A percentile compares a stretch with the other conserved stretches of the same genome.
Conservation (phyloP, 2,329 filamentous ascomycete genomes). For the Stagonosporopsis rhizophila region DNA sequence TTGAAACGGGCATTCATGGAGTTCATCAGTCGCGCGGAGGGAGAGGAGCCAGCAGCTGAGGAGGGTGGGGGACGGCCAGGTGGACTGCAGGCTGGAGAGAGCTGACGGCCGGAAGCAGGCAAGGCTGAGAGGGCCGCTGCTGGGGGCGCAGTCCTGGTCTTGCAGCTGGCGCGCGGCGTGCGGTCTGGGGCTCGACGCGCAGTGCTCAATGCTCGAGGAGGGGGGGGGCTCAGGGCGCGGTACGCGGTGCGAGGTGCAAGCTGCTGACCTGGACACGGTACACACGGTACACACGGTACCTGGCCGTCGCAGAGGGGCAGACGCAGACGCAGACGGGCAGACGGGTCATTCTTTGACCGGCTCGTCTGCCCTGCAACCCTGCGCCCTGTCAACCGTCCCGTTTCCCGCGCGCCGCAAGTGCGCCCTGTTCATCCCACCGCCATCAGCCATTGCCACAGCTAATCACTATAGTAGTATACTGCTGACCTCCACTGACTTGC, state of each 20-base stretch:
- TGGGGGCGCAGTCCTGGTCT: conserved; percentile 11
- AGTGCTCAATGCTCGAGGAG: no score
- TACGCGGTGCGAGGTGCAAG: neutral
- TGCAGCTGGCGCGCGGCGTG: neutral
- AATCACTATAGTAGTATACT: no score
- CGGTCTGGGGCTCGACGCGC: no score
- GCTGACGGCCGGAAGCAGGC: conserved; percentile 34
- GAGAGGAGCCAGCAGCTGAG: conserved; percentile 25
- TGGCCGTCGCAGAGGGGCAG: conserved; percentile 5
- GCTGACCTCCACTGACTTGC: neutral
- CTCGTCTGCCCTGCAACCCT: conserved; percentile 1
- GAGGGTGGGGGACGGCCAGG: conserved; percentile 36
- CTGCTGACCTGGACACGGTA: neutral
- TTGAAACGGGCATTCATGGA: conserved; percentile 82
- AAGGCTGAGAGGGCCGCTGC: conserved; percentile 12
- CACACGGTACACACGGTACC: conserved; percentile 10
- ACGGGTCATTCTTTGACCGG: conserved; percentile 19
- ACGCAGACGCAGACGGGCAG: neutral
- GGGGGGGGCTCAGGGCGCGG: no score
- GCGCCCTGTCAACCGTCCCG: conserved; percentile 11
- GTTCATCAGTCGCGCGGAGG: conserved; percentile 64
- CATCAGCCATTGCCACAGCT: no score
- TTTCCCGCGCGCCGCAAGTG: conserved; percentile 1
- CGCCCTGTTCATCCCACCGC: neutral
- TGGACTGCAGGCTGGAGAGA: conserved; percentile 40